Evolutionary conservation across 2,329 filamentous ascomycete species (phyloP), one percentile per base, ranked within the genome.

Genomic region (Balansia obtecta): DNA sequence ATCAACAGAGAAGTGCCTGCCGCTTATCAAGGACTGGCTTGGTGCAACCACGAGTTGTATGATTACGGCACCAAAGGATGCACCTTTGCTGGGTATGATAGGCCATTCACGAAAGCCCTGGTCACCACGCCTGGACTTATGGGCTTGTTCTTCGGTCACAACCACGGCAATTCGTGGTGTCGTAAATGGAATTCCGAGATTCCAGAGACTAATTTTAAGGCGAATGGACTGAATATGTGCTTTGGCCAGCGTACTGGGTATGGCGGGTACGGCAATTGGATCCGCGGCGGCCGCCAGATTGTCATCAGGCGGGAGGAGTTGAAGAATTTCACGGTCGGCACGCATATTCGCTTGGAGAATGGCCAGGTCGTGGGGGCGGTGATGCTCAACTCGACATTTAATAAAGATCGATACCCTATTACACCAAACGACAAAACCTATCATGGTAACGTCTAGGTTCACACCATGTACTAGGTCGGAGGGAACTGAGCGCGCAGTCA

Each of bases 161-260:
- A 85, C 54, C 84, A 87, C 52, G 77, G 76, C 0, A 69, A 79
- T 54, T 72, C 74, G 2, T 82, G 77, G 77, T 82, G 76, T 56
- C 71, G 67, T 48, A 70, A 67, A 53, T 77, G 72, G 73, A 62
- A 72, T 11, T 60, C 67, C 1, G 55, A 60, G 1, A 62, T 68
- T 0, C 56, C 59, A 2, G 63, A 60, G 1, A 63, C 68, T 57
- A 54, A 57, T 0, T 55, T 68, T 3, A 46, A 53, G 0, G 74
- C 71, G 0, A 72, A 69, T 50, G 71, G 71, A 1, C 58, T 71
- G 18, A 67, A 71, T 45, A 54, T 77, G 9, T 76, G 74, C 55
- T 85, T 82, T 57, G 80, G 80, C 6, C 78, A 84, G 55, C 82
- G 83, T 55, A 75, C 79, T 0, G 83, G 84, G 0, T 86, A 86